These are phyloP conservation scores for Russula brevipes DNA, from an alignment of 768 basidiomycete species.

Conservation along the genomic window DNA sequence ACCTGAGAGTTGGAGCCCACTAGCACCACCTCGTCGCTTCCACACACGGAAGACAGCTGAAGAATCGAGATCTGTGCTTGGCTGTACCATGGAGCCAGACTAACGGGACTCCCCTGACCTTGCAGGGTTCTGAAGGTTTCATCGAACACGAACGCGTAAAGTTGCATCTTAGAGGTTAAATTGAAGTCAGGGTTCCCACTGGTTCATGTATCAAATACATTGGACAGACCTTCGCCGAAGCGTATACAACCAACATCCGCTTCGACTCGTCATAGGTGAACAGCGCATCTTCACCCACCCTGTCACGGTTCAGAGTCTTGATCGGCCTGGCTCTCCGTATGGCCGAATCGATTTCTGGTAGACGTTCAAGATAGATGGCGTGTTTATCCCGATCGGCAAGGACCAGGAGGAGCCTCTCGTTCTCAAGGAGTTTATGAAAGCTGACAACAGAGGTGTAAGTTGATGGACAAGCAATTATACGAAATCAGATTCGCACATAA, in stretches of 20 bases:
- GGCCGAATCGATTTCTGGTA: not conserved
- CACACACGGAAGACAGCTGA: constrained; percentile 41
- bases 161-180: constrained; percentile 25
- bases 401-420: constrained; percentile 16
- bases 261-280: constrained; percentile 51
- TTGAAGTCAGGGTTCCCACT: not conserved
- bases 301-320: constrained; percentile 37
- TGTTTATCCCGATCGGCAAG: not conserved
- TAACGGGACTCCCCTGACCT: constrained; percentile 37
- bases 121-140: constrained; percentile 41
- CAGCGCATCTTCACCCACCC: constrained; percentile 41
- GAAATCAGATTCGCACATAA: constrained; percentile 5
- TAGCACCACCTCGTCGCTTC: constrained; percentile 49
- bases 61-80: constrained; percentile 28
- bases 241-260: constrained; percentile 45
- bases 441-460: not conserved
- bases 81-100: constrained; percentile 43
- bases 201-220: not conserved
- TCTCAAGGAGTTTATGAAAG: constrained; percentile 15
- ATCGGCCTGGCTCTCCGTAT: not conserved
- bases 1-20: constrained; percentile 42
- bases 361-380: constrained; percentile 11
- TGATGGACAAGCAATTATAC: not conserved
- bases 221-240: constrained; percentile 36
- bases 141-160: constrained; percentile 47